Base-by-base conservation (phyloP, 441 rosid genomes). In the Erodium trifolium region DNA sequence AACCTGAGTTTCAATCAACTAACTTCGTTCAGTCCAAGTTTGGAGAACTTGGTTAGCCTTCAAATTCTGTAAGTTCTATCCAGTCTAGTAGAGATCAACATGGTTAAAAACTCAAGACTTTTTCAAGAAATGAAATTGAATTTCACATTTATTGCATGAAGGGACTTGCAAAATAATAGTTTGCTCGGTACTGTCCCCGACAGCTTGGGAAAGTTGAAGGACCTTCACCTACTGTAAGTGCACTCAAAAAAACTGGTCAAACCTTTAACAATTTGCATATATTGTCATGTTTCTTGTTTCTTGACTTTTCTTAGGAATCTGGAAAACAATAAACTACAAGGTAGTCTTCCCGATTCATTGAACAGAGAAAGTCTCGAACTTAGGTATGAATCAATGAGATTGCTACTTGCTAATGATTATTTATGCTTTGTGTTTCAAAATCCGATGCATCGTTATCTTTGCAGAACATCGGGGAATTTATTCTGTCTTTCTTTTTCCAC, bases 101-200 rank as follows among this genome's bases (percentile, higher is more conserved):
- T 34, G 37, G 37, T 34, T 34, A 34, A 34, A 34, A 34, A 4
- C 37, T 34, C 3, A 2, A 4, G 3, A 3, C 3, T 34, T 34
- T 34, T 34, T 34, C 64, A 10, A 19, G 64, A 34, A 67, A 70
- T 75, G 17, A 70, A 37, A 18, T 11, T 66, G 66, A 41, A 34
- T 66, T 72, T 8, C 39, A 17, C 62, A 63, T 57, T 51, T 47
- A 57, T 5, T 67, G 39, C 70, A 65, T 72, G 72, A 55, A 93
- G 98, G 83, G 98, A 93, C 85, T 79, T 93, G 85, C 90, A 80
- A 71, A 87, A 87, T 67, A 93, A 93, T 69, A 90, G 85, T 71
- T 83, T 93, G 68, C 80, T 79, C 14, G 98, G 96, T 72, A 79
- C 73, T 71, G 88, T 90, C 76, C 96, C 96, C 14, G 94, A 90